Evolutionary conservation across 2,329 filamentous ascomycete species (phyloP).

Genomic region (Aspergillus fumigatiaffinis): DNA sequence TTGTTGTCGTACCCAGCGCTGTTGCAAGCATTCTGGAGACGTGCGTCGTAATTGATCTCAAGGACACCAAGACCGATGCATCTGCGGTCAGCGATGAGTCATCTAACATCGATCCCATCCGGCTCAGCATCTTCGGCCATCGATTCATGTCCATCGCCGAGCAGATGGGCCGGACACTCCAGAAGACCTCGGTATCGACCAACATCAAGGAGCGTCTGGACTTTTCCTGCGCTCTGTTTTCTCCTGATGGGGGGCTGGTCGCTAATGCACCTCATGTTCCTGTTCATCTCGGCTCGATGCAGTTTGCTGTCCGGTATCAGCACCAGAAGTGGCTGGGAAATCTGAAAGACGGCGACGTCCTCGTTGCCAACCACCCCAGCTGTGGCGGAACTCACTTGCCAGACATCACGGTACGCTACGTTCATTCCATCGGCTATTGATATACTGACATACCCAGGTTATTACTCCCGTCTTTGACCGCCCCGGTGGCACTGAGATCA

Average conservation of each 20-base stretch:
- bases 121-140: constrained; percentile 53
- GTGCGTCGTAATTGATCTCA: constrained; percentile 83
- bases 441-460: constrained; percentile 33
- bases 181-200: constrained; percentile 53
- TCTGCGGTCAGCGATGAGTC: constrained; percentile 12
- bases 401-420: constrained; percentile 64
- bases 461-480: constrained; percentile 72
- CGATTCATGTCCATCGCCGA: constrained; percentile 59
- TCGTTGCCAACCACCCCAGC: constrained; percentile 80
- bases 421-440: no score
- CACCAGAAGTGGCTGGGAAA: constrained; percentile 76
- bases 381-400: constrained; percentile 80
- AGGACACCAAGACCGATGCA: constrained; percentile 42
- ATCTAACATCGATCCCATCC: constrained; percentile 46
- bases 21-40: constrained; percentile 76
- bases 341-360: constrained; percentile 72
- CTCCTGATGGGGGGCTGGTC: constrained; percentile 69
- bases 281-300: constrained; percentile 79
- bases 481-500: constrained; percentile 60
- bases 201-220: constrained; percentile 86
- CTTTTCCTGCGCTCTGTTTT: constrained; percentile 79
- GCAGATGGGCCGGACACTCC: constrained; percentile 56
- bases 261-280: constrained; percentile 69
- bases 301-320: constrained; percentile 75
- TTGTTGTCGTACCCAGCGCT: constrained; percentile 77